A percentile compares a stretch with the other conserved stretches of the same genome.
Evolutionary conservation across 2,329 filamentous ascomycete species (phyloP).

Genomic region (Escovopsis sp.): DNA sequence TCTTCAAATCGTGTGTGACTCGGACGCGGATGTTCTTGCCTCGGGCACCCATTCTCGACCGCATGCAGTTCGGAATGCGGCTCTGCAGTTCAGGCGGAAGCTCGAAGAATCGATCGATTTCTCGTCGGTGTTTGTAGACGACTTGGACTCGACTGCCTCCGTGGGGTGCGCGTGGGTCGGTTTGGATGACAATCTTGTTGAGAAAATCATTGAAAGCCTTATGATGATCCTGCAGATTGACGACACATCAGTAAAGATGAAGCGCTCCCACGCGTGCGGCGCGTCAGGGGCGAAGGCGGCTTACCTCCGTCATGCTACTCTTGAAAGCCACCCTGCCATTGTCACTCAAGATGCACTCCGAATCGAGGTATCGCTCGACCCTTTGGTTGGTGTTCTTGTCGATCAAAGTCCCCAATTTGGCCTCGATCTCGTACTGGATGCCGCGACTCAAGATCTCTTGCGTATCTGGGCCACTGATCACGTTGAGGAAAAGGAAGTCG

Average conservation of each 20-base stretch:
- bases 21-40: constrained; percentile 33
- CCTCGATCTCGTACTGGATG: constrained; percentile 81
- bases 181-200: constrained; percentile 50
- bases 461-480: constrained; percentile 52
- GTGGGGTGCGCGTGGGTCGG: constrained; percentile 37
- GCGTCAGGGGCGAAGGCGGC: constrained; percentile 11
- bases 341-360: constrained; percentile 54
- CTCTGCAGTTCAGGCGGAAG: constrained; percentile 44
- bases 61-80: constrained; percentile 48
- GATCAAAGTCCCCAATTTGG: constrained; percentile 73
- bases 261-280: too few species aligned
- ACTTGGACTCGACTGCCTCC: constrained; percentile 42
- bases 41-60: constrained; percentile 37
- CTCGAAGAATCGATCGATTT: constrained; percentile 73
- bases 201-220: constrained; percentile 70
- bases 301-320: constrained; percentile 81
- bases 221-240: constrained; percentile 51
- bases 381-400: constrained; percentile 56
- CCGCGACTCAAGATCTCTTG: constrained; percentile 46
- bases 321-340: constrained; percentile 53
- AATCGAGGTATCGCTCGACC: constrained; percentile 49
- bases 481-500: constrained; percentile 62
- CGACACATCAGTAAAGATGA: background rate
- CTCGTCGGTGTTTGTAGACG: constrained; percentile 66
- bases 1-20: constrained; percentile 63